Evolutionary conservation across 2,329 filamentous ascomycete species (phyloP), one percentile per base, ranked within the genome.

Genomic region (Chrysosporium keratinophilum): DNA sequence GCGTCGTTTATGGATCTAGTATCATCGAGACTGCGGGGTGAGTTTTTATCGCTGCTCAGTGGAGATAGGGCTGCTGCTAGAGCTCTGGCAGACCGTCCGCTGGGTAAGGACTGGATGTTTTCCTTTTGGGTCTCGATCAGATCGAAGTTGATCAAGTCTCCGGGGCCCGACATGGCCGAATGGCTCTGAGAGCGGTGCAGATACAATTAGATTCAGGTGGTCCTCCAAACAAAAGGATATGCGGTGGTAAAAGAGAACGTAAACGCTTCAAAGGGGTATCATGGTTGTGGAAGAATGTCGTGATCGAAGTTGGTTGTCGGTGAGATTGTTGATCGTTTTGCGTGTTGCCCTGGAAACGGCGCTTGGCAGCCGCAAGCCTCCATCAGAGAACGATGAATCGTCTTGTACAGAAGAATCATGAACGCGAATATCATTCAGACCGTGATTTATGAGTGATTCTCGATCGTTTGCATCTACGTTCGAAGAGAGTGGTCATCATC

Each of bases 101-200:
- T 86, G 14, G 91, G 90, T 11, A 98, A 78, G 19, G 89, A 84
- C 70, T 96, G 90, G 54, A 98, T 96, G 71, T 98, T 98, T 74
- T 98, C 93, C 73, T 98, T 98, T 64, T 96, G 90, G 45, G 81
- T 82, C 73, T 98, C 93, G 71, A 98, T 96, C 59, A 96, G 80
- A 63, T 95, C 87, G 74, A 98, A 97, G 73, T 76, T 68, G 59
- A 76, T 70, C 48, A 73, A 64, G 58, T 75, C 73, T 40, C 71
- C 67, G 42, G 67, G 62, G 55, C 60, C 64, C 62, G 69, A 65
- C 71, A 74, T 73, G 33, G 61, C 37, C 11, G 19, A 15, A 28
- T 37, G 12, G 37, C 7, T n/a, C 14, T 37, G 42, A 43, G 15
- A 11, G 15, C 20, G 9, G 17, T 15, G 12, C 2, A 34, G 35